phyloP scores from a whole-genome alignment of 768 basidiomycete species.

The Nidula microcarpa region DNA sequence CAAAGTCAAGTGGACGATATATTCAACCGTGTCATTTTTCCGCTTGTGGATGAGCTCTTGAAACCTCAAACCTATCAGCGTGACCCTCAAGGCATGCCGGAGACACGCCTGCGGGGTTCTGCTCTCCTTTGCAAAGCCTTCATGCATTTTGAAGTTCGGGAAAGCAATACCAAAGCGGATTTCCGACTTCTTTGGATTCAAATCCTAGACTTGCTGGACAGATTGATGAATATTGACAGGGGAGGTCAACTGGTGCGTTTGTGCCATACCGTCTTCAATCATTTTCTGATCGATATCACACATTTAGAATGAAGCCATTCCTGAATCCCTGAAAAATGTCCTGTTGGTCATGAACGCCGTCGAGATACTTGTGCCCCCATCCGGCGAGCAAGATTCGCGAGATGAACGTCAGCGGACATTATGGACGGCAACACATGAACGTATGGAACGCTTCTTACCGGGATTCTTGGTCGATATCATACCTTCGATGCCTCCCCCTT shows the following conservation, averaged over 20 bases:
- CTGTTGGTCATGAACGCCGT: slow-evolving; percentile 94
- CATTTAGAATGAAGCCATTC: slow-evolving; percentile 85
- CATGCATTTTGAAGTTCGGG: slow-evolving; percentile 85
- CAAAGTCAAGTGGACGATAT: slow-evolving; percentile 71
- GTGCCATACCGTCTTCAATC: not conserved
- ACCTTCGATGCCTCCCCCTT: slow-evolving; percentile 15
- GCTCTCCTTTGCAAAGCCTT: slow-evolving; percentile 94
- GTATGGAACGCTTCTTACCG: slow-evolving; percentile 89
- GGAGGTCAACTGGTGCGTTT: slow-evolving; percentile 80
- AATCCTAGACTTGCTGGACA: slow-evolving; percentile 84
- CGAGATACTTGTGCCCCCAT: slow-evolving; percentile 70
- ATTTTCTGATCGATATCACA: not conserved
- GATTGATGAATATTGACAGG: slow-evolving; percentile 82
- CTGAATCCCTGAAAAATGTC: slow-evolving; percentile 96
- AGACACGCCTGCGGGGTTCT: slow-evolving; percentile 84
- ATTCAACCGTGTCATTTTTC: slow-evolving; percentile 88
- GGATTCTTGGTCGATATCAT: slow-evolving; percentile 80
- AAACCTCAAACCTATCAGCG: slow-evolving; percentile 75
- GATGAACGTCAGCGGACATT: slow-evolving; percentile 63
- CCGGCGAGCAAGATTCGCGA: slow-evolving; percentile 43
- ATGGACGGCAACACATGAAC: slow-evolving; percentile 83
- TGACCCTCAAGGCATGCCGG: slow-evolving; percentile 86
- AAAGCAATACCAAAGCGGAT: slow-evolving; percentile 55
- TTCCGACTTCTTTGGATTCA: slow-evolving; percentile 82
- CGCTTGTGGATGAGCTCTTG: slow-evolving; percentile 86